Percentiles rank a stretch among this genome's conserved stretches.
These are phyloP conservation scores for Skeletonema potamos DNA, from an alignment of 108 stramenopile species.

Conservation along the genomic window DNA sequence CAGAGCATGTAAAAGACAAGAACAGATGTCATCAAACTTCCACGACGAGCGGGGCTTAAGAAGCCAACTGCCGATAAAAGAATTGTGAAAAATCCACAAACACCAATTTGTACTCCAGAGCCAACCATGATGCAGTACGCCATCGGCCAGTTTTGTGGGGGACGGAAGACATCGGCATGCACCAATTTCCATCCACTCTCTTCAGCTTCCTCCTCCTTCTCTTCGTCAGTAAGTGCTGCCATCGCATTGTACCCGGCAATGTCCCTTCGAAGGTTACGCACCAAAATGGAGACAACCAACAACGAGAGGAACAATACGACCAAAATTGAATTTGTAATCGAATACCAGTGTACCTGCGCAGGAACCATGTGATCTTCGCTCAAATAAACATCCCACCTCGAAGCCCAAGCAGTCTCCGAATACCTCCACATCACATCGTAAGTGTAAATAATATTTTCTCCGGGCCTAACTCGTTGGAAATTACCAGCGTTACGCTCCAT, in stretches of 20 bases:
- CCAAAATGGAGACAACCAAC: conserved; percentile 93
- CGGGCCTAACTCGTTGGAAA: conserved; percentile 56
- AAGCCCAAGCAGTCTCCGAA: conserved; percentile 92
- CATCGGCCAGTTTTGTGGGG: conserved; percentile 91
- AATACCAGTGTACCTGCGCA: conserved; percentile 97
- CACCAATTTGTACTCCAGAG: conserved; percentile 84
- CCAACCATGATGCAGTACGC: conserved; percentile 96
- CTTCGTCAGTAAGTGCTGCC: conserved; percentile 87
- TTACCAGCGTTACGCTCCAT: conserved; percentile 44
- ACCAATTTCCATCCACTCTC: conserved; percentile 98
- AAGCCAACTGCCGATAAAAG: conserved; percentile 91
- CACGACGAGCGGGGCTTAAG: conserved; percentile 92
- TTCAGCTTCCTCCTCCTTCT: conserved; percentile 86
- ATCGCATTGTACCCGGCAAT: conserved; percentile 96
- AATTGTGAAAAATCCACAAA: conserved; percentile 75
- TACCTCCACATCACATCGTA: conserved; percentile 96
- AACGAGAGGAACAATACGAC: conserved; percentile 95
- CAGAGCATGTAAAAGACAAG: conserved; percentile 93
- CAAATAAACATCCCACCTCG: conserved; percentile 98
- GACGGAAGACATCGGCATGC: conserved; percentile 99
- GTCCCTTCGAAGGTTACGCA: conserved; percentile 93
- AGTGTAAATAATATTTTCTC: conserved; percentile 90
- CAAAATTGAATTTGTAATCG: conserved; percentile 94
- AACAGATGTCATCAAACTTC: conserved; percentile 88
- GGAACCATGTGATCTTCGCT: conserved; percentile 88